Evolutionary conservation across 768 basidiomycete species (phyloP).

Genomic region (Lentinus tigrinus): DNA sequence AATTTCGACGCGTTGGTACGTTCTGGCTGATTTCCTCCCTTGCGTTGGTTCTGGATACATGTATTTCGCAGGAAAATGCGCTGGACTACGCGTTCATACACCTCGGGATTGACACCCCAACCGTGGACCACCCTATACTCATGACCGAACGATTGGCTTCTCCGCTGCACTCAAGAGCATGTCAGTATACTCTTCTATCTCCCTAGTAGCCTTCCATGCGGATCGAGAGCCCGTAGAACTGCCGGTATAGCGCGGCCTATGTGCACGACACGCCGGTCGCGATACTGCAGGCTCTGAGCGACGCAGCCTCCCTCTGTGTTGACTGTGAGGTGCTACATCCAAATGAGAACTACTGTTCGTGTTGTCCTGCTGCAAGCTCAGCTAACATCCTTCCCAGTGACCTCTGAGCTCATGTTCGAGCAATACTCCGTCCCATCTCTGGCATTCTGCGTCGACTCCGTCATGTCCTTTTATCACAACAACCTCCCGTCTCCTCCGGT

Average conservation of each 20-base stretch:
- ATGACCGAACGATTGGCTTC: slow-evolving; percentile 93
- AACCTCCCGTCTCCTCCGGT: slow-evolving; percentile 37
- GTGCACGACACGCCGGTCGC: too few species aligned
- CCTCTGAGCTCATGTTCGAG: slow-evolving; percentile 96
- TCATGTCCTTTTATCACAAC: slow-evolving; percentile 92
- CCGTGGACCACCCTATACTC: slow-evolving; percentile 82
- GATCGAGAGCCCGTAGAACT: too few species aligned
- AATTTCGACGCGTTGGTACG: slow-evolving; percentile 93
- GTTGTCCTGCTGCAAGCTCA: background rate
- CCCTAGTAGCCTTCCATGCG: too few species aligned
- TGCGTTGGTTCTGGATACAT: slow-evolving; percentile 1
- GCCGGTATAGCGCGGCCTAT: too few species aligned
- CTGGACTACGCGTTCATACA: slow-evolving; percentile 90
- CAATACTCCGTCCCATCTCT: slow-evolving; percentile 84
- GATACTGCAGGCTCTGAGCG: too few species aligned
- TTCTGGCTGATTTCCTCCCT: slow-evolving; percentile 10
- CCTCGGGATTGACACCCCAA: slow-evolving; percentile 75
- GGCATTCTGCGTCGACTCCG: slow-evolving; percentile 83
- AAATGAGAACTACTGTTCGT: too few species aligned
- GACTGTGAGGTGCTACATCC: too few species aligned
- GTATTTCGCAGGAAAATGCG: slow-evolving; percentile 75
- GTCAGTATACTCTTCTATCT: slow-evolving; percentile 51
- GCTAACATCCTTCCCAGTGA: slow-evolving; percentile 50
- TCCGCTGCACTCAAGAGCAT: slow-evolving; percentile 81
- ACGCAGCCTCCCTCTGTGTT: too few species aligned